These are phyloP conservation scores for Purpureocillium takamizusanense DNA, from an alignment of 2,329 filamentous ascomycete species.

Conservation along the genomic window DNA sequence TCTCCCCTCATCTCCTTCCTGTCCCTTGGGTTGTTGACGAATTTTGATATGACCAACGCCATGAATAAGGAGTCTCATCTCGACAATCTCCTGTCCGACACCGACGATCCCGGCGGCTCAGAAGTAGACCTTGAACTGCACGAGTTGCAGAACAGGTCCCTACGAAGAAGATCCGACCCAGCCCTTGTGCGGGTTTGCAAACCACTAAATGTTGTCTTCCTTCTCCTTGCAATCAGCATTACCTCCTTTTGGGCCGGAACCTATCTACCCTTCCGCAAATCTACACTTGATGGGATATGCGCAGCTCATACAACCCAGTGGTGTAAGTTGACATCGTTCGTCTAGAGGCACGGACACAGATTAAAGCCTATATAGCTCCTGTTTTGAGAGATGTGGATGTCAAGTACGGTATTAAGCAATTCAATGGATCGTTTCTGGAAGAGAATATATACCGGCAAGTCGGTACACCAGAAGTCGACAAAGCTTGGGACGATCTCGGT, in stretches of 20 bases:
- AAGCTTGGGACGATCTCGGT: constrained; percentile 39
- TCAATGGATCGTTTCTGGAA: constrained; percentile 48
- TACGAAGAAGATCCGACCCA: too few relatives aligned
- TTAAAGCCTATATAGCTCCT: constrained; percentile 15
- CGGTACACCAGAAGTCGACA: constrained; percentile 43
- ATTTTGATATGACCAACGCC: too few relatives aligned
- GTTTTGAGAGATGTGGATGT: constrained; percentile 23
- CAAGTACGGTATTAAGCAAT: constrained; percentile 24
- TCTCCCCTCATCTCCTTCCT: too few relatives aligned
- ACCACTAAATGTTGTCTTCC: not conserved
- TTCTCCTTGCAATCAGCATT: constrained; percentile 1
- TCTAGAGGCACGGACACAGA: not conserved
- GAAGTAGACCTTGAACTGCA: too few relatives aligned
- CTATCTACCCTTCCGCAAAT: not conserved
- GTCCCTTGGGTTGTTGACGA: too few relatives aligned
- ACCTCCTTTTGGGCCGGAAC: constrained; percentile 6
- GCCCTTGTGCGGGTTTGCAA: too few relatives aligned
- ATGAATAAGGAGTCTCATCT: not conserved
- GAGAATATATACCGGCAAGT: constrained; percentile 43
- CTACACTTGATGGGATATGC: constrained; percentile 10
- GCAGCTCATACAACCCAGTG: constrained; percentile 24
- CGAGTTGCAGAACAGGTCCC: too few relatives aligned
- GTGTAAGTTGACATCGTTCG: constrained; percentile 18
- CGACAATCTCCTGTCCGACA: not conserved
- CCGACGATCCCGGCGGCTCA: too few relatives aligned